Evolutionary conservation across 768 basidiomycete species (phyloP), one percentile per base, ranked within the genome.

Genomic region (Pseudohyphozyma bogoriensis): DNA sequence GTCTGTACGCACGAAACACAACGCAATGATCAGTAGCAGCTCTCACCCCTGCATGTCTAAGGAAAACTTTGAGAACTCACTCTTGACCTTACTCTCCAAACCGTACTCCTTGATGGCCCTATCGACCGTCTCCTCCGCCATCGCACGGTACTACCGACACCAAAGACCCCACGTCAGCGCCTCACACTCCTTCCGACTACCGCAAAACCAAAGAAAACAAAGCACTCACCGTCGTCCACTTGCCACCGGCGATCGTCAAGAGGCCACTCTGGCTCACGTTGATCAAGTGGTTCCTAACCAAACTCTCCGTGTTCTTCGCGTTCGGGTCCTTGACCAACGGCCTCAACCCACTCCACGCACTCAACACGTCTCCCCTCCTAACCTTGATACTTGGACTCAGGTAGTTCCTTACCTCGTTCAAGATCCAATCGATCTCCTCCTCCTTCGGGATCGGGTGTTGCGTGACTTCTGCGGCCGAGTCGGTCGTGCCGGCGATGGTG

Each of bases 191-290:
- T 28, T 33, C 15, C 20, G 32, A 47, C 5, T 37, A 6, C 13
- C 7, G 20, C 29, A 11, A 39, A 22, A 45, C 24, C 33, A 11
- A 36, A 24, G 31, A 20, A 39, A 32, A 31, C 31, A 36, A 47
- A 51, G 37, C 96, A 99, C 51, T n/a, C n/a, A n/a, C n/a, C n/a
- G 93, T 96, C 60, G 93, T 99, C 93, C 93, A 99, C 75, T 99
- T 99, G 7, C 93, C 93, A 22, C 93, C 93, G 3, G 89, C 90
- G 68, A 96, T 90, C 32, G 92, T 96, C 62, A 99, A 75, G 68
- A 99, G 77, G 22, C 91, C 90, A 63, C 82, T 82, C 50, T 81
- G 79, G 44, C 81, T 82, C 36, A 89, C 82, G 71, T 90, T 80
- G 65, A 95, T 86, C 80, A 99, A 81, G 76, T 97, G 93, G 72